These are phyloP conservation scores for Trichoderma gamsii DNA, from an alignment of 495 filamentous ascomycete genomes.

Conservation along the genomic window DNA sequence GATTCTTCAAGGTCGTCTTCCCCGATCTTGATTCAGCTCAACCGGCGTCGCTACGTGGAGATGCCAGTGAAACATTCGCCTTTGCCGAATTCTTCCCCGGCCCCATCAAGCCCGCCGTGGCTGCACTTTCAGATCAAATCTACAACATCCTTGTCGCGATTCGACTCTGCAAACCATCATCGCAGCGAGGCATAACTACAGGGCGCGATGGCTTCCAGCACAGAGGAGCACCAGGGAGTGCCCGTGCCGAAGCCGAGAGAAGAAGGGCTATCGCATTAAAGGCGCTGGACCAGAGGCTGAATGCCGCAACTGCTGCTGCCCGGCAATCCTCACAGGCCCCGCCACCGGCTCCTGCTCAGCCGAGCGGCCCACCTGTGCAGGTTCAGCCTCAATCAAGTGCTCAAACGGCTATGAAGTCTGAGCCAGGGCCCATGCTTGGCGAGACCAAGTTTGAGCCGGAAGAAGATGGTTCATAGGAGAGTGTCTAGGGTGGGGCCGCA, in stretches of 20 bases:
- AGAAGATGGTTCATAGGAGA: conserved; percentile 34
- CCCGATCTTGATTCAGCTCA: conserved; percentile 60
- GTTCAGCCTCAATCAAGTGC: conserved; percentile 43
- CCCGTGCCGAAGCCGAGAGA: conserved; percentile 85
- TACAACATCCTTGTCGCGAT: conserved; percentile 68
- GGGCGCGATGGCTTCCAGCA: conserved; percentile 50
- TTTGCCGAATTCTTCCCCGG: conserved; percentile 96
- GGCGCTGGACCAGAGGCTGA: conserved; percentile 83
- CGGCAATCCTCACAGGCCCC: conserved; percentile 35
- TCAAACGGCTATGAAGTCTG: conserved; percentile 42
- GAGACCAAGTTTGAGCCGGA: conserved; percentile 67
- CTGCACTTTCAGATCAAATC: conserved; percentile 63
- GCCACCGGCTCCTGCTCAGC: conserved; percentile 25
- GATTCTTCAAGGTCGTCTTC: conserved; percentile 77
- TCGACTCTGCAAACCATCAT: conserved; percentile 79
- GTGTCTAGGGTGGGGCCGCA: not conserved
- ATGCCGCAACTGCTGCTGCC: conserved; percentile 63
- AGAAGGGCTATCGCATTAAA: conserved; percentile 83
- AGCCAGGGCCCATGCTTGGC: conserved; percentile 50
- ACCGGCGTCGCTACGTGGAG: conserved; percentile 61
- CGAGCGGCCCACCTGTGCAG: conserved; percentile 41
- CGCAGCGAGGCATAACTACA: conserved; percentile 72
- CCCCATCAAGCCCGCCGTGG: conserved; percentile 68
- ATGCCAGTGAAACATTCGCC: conserved; percentile 91
- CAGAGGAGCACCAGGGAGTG: conserved; percentile 59